Conservation (phyloP, 228 moss, liverwort and hornwort genomes). For the Sphagnum fallax region DNA sequence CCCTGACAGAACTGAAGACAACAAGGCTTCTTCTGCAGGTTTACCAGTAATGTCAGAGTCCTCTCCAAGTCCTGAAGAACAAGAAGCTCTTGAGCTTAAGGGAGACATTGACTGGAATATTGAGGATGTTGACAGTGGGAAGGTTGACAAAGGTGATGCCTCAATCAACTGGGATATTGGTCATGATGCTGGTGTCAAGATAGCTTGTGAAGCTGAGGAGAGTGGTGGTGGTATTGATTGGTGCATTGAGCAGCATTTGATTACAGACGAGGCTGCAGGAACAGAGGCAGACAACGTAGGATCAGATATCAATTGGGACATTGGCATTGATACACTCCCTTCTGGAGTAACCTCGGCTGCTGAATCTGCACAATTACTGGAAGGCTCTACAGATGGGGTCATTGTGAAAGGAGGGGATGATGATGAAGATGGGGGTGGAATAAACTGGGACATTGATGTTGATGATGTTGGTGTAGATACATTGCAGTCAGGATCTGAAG, state of each 20-base stretch:
- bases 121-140: constrained; percentile 6
- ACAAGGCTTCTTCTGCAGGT: neutral
- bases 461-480: constrained; percentile 54
- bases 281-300: constrained; percentile 13
- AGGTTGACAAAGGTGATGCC: constrained; percentile 27
- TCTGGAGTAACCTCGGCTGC: neutral
- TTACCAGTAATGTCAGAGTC: neutral
- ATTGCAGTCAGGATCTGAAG: constrained; percentile 7
- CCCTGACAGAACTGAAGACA: constrained; percentile 9
- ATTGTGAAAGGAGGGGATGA: constrained; percentile 7
- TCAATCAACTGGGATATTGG: constrained; percentile 63
- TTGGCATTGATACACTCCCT: neutral
- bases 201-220: constrained; percentile 20
- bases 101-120: constrained; percentile 12
- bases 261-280: constrained; percentile 29
- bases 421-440: constrained; percentile 42
- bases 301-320: constrained; percentile 13
- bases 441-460: constrained; percentile 87
- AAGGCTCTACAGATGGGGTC: constrained; percentile 4
- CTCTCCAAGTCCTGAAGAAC: constrained; percentile 1
- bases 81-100: neutral
- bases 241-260: constrained; percentile 41
- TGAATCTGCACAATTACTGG: neutral
- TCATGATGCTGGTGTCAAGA: constrained; percentile 15
- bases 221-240: constrained; percentile 60